Evolutionary conservation across 2,329 filamentous ascomycete species (phyloP), one percentile per base, ranked within the genome.

Genomic region (Periglandula ipomoeae): DNA sequence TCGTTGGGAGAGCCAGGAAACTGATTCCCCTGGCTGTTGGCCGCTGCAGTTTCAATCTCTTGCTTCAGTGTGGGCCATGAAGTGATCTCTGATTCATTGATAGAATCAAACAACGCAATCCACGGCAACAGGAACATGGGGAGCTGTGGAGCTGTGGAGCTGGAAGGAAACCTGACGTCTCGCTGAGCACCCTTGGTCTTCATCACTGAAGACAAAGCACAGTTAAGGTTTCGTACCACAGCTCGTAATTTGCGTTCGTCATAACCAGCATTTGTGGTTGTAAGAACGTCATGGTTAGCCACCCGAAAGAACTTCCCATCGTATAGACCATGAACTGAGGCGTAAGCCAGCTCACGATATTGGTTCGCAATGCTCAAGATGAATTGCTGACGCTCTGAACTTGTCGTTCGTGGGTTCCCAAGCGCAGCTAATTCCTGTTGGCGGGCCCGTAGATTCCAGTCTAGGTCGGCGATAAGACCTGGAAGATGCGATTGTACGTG

Each of bases 401-500:
- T 26, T 19, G 42, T 44, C 17, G n/a, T 44, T 30, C 42, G 42
- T 30, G 24, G 10, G 5, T 20, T 13, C 4, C 42, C 42, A 9
- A 44, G 24, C 24, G 30, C 32, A 13, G 24, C 24, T 26, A 44
- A 32, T 20, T 13, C 42, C 13, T 20, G 24, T 32, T 30, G 24
- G 22, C 22, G 17, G 19, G 26, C 20, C 24, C 32, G 30, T 17
- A 56, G 50, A 22, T 56, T 56, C 5, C 39, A 13, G 22, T 54
- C 42, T 20, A 54, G 46, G 23, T 47, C 40, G 9, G 46, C 40
- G 11, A 53, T 34, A 1, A 52, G 44, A 4, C 32, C 44, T n/a
- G 52, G 52, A 7, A 54, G 37, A 20, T 34, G 48, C 22, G 11
- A 44, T 19, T 45, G 20, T 32, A 54, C 27, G 37, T 52, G 52